These are phyloP conservation scores for Monosporozyma unispora DNA, from an alignment of 805 yeast genomes.

Conservation along the genomic window DNA sequence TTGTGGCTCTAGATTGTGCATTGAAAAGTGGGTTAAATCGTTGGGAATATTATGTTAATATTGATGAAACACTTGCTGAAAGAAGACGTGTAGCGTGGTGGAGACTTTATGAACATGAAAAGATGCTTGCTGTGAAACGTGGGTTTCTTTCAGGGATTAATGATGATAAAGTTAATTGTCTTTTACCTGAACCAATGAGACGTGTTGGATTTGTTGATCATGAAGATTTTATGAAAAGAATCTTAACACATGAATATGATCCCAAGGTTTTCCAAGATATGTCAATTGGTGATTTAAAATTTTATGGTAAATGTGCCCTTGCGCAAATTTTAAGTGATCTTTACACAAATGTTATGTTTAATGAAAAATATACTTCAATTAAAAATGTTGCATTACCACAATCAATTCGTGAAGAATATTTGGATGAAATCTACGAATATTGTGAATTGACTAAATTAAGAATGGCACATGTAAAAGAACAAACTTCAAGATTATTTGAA, in stretches of 20 bases:
- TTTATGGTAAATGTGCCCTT: conserved; percentile 17
- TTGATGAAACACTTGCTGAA: conserved; percentile 24
- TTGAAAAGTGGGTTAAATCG: conserved; percentile 21
- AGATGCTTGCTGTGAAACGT: conserved; percentile 8
- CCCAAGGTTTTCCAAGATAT: conserved; percentile 8
- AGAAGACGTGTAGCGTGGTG: conserved; percentile 25
- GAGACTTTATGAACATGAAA: conserved; percentile 23
- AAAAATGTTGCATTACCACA: conserved; percentile 20
- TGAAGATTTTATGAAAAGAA: conserved; percentile 11
- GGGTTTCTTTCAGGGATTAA: conserved; percentile 18
- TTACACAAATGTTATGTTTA: conserved; percentile 17
- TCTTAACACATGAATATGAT: not conserved
- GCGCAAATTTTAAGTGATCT: conserved; percentile 14
- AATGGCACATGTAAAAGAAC: conserved; percentile 13
- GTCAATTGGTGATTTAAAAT: conserved; percentile 9
- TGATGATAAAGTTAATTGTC: conserved; percentile 18
- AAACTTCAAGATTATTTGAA: conserved; percentile 14
- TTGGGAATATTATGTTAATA: conserved; percentile 29
- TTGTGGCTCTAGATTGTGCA: conserved; percentile 19
- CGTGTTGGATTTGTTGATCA: conserved; percentile 18
- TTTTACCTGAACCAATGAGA: conserved; percentile 21
- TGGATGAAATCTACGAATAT: conserved; percentile 16
- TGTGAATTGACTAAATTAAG: conserved; percentile 8
- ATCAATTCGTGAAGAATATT: conserved; percentile 9
- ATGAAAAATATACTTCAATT: conserved; percentile 22